phyloP scores from a whole-genome alignment of 768 basidiomycete species.

The Tylopilus felleus region DNA sequence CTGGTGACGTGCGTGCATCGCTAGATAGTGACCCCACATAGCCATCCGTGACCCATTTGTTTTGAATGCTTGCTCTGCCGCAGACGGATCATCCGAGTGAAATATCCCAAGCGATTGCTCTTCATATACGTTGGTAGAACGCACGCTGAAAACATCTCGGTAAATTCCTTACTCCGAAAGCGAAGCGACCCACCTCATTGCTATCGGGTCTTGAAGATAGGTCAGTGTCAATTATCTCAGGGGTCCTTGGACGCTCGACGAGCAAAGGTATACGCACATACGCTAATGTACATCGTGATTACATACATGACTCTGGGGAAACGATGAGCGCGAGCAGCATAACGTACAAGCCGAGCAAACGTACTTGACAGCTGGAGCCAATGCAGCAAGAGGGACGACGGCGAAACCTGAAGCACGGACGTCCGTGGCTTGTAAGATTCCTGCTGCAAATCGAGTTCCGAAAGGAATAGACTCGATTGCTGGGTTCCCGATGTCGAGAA shows the following conservation, averaged over 20 bases:
- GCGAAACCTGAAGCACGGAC: conserved; percentile 88
- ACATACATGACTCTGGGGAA: conserved; percentile 70
- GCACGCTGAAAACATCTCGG: conserved; percentile 52
- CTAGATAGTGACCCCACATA: conserved; percentile 74
- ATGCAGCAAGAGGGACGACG: conserved; percentile 64
- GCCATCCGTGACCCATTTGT: conserved; percentile 48
- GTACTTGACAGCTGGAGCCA: conserved; percentile 89
- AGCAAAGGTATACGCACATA: conserved; percentile 51
- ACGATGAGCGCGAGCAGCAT: not conserved
- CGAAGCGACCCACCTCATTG: conserved; percentile 56
- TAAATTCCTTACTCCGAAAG: not conserved
- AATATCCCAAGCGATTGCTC: conserved; percentile 87
- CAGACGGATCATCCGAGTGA: conserved; percentile 46
- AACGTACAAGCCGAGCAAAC: conserved; percentile 23
- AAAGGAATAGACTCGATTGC: conserved; percentile 65
- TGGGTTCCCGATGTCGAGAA: conserved; percentile 81
- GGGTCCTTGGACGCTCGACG: not conserved
- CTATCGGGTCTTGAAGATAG: conserved; percentile 60
- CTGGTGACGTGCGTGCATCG: conserved; percentile 81
- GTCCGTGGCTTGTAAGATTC: conserved; percentile 73
- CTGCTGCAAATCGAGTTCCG: conserved; percentile 66
- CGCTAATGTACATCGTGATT: conserved; percentile 91
- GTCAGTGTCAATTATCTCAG: conserved; percentile 1
- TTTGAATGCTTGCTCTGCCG: conserved; percentile 42
- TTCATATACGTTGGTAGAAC: conserved; percentile 93